Evolutionary conservation across 2,329 filamentous ascomycete genomes (phyloP).

Genomic region (Hypocreales sp.): DNA sequence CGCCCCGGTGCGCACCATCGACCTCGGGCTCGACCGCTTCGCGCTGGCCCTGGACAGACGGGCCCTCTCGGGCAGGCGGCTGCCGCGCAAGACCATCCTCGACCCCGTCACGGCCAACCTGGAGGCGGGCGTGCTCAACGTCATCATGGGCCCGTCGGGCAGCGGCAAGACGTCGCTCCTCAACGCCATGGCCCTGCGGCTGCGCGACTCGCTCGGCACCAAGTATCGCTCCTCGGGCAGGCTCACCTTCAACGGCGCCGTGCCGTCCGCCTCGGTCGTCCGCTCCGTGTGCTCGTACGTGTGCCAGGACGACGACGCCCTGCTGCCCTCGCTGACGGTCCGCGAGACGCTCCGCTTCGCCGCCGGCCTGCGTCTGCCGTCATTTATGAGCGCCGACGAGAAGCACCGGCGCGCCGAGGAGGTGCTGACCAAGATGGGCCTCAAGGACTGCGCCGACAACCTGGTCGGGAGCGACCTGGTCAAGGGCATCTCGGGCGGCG

Average conservation of each 20-base stretch:
- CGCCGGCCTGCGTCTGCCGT: conserved; percentile 54
- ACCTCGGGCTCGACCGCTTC: conserved; percentile 49
- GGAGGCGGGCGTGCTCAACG: conserved; percentile 51
- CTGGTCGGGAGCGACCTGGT: conserved; percentile 55
- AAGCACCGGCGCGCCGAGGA: conserved; percentile 56
- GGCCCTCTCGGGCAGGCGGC: conserved; percentile 30
- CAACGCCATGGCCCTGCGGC: conserved; percentile 54
- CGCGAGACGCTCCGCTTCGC: conserved; percentile 59
- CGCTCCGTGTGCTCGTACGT: conserved; percentile 63
- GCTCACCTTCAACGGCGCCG: conserved; percentile 54
- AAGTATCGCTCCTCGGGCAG: conserved; percentile 45
- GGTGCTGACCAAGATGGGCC: conserved; percentile 56
- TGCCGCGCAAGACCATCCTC: conserved; percentile 44
- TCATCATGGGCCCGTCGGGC: conserved; percentile 70
- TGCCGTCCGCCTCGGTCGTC: conserved; percentile 52
- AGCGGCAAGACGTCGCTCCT: conserved; percentile 63
- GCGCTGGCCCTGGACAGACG: conserved; percentile 49
- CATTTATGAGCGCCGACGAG: conserved; percentile 52
- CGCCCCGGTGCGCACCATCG: conserved; percentile 40
- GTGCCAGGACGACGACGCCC: conserved; percentile 62
- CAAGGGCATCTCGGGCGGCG: conserved; percentile 67
- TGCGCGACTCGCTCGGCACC: conserved; percentile 46
- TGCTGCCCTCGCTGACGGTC: conserved; percentile 60
- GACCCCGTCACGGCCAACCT: conserved; percentile 53
- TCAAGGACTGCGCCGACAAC: conserved; percentile 66